Conservation (phyloP, 768 basidiomycete genomes). For the Suillus ampliporus region DNA sequence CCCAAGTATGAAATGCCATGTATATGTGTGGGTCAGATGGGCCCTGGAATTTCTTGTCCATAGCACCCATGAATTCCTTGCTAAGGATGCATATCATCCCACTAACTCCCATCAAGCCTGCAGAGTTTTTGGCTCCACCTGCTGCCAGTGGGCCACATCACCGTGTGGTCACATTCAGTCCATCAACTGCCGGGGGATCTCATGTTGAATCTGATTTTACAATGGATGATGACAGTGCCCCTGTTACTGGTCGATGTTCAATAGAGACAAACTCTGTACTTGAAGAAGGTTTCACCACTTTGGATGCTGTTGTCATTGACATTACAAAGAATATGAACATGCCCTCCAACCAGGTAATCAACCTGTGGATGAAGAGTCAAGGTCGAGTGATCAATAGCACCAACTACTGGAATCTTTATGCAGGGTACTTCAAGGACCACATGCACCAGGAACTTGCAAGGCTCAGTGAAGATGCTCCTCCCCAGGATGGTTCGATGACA, state of each 20-base stretch:
- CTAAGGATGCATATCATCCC: not conserved
- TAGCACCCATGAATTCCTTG: not conserved
- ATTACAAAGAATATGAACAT: conserved; percentile 1
- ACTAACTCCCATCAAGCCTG: not conserved
- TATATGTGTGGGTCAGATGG: not conserved
- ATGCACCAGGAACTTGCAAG: conserved; percentile 9
- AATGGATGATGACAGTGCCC: not conserved
- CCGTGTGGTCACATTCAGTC: not conserved
- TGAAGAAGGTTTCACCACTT: not conserved
- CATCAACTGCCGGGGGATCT: not conserved
- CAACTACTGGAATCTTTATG: conserved; percentile 13
- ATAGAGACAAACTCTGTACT: not conserved
- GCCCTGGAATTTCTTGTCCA: not conserved
- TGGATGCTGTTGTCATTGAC: not conserved
- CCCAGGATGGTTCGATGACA: not conserved
- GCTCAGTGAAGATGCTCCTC: not conserved
- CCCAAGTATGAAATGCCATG: no score
- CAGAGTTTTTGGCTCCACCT: not conserved
- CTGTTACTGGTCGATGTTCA: not conserved
- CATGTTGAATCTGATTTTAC: not conserved
- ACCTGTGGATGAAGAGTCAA: conserved; percentile 15
- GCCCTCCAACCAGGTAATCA: conserved; percentile 8
- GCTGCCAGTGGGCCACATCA: not conserved
- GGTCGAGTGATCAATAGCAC: not conserved
- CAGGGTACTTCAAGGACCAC: conserved; percentile 6